These are phyloP conservation scores for Talaromyces sp. DNA, from an alignment of 2,329 filamentous ascomycete genomes.

Conservation along the genomic window DNA sequence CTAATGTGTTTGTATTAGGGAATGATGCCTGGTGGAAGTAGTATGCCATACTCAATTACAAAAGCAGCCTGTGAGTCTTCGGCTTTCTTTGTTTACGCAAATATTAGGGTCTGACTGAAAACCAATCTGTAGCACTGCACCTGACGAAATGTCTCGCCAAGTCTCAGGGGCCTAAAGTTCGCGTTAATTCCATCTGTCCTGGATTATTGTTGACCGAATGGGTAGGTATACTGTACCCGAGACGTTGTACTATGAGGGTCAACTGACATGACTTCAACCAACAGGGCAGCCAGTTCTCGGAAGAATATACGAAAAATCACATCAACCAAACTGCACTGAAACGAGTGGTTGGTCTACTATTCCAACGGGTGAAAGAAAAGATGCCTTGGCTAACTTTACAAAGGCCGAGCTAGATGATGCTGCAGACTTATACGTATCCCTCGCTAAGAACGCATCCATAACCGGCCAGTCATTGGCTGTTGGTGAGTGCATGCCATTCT, in stretches of 20 bases:
- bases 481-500: conserved; percentile 30
- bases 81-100: neutral
- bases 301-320: conserved; percentile 55
- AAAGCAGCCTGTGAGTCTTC: conserved; percentile 62
- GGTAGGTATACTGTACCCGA: conserved; percentile 39
- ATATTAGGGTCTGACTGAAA: neutral
- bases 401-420: conserved; percentile 44
- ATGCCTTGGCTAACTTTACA: neutral
- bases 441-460: conserved; percentile 47
- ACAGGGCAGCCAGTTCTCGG: conserved; percentile 55
- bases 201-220: conserved; percentile 67
- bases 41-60: conserved; percentile 71
- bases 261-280: conserved; percentile 1
- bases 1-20: conserved; percentile 35
- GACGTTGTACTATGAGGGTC: neutral
- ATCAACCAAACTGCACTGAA: conserved; percentile 60
- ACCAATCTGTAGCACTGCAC: conserved; percentile 51
- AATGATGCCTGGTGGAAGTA: conserved; percentile 51
- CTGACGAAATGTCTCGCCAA: conserved; percentile 63
- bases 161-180: conserved; percentile 60
- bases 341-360: conserved; percentile 43
- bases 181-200: conserved; percentile 63
- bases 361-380: neutral
- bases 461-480: conserved; percentile 45
- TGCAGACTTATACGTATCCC: conserved; percentile 39